Conservation (phyloP, 441 rosid species). For the Metrosideros polymorpha region DNA sequence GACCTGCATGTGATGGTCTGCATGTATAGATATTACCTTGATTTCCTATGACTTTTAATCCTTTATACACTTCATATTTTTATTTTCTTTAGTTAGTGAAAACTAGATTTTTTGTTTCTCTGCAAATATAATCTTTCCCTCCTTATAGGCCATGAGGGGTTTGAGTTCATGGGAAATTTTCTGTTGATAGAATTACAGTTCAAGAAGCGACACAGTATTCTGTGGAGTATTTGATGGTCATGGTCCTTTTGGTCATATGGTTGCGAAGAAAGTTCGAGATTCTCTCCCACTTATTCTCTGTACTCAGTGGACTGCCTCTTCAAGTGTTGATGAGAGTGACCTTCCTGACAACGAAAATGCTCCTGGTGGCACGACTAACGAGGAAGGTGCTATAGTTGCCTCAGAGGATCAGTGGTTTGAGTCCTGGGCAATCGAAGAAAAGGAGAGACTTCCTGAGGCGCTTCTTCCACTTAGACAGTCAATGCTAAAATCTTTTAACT, state of each 20-base stretch:
- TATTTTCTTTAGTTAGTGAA: not conserved
- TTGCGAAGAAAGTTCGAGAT: slow-evolving; percentile 59
- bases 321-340: slow-evolving; percentile 16
- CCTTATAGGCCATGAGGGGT: not conserved
- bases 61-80: not conserved
- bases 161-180: slow-evolving; percentile 18
- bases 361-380: slow-evolving; percentile 16
- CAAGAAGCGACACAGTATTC: slow-evolving; percentile 43
- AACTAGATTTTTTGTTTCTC: not conserved
- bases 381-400: slow-evolving; percentile 22
- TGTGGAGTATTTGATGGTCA: slow-evolving; percentile 80
- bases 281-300: slow-evolving; percentile 41
- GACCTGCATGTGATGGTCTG: not conserved
- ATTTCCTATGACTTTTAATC: not conserved
- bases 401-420: slow-evolving; percentile 53
- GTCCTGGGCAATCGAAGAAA: slow-evolving; percentile 23
- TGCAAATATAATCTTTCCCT: not conserved
- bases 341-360: slow-evolving; percentile 14
- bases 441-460: slow-evolving; percentile 42
- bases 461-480: slow-evolving; percentile 44
- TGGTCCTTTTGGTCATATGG: slow-evolving; percentile 81
- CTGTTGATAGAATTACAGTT: slow-evolving; percentile 40
- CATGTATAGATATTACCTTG: not conserved
- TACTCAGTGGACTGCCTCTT: slow-evolving; percentile 34
- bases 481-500: slow-evolving; percentile 45